Evolutionary conservation across 805 yeast species (phyloP).

Genomic region (Starmerella bombi): DNA sequence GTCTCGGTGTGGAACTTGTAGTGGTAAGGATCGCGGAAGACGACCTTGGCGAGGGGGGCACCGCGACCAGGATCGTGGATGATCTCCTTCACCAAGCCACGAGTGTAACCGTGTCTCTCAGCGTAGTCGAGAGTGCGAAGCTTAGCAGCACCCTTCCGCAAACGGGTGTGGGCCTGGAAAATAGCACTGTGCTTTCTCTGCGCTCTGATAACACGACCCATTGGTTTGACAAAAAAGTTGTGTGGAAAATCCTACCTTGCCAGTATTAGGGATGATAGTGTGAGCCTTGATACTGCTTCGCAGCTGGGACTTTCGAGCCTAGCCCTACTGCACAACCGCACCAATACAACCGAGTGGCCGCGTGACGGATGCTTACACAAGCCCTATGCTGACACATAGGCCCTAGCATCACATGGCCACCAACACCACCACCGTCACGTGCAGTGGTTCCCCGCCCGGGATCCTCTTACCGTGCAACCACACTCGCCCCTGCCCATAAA

Average conservation of each 20-base stretch:
- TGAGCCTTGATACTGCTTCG: slow-evolving; percentile 5
- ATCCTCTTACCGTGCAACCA: too few species aligned
- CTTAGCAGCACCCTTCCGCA: slow-evolving; percentile 99
- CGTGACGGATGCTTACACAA: too few species aligned
- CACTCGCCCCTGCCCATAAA: too few species aligned
- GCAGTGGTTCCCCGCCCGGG: too few species aligned
- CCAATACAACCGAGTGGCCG: too few species aligned
- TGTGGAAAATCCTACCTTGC: slow-evolving; percentile 12
- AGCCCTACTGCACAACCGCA: too few species aligned
- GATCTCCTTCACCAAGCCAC: slow-evolving; percentile 98
- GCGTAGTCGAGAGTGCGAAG: slow-evolving; percentile 97
- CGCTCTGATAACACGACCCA: slow-evolving; percentile 80
- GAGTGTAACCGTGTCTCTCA: slow-evolving; percentile 99
- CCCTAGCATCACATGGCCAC: too few species aligned
- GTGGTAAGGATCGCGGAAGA: slow-evolving; percentile 98
- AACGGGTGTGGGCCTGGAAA: slow-evolving; percentile 99
- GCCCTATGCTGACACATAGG: too few species aligned
- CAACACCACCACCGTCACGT: too few species aligned
- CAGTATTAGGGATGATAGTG: too few species aligned
- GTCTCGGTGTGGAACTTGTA: slow-evolving; percentile 96
- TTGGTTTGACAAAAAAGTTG: slow-evolving; percentile 16
- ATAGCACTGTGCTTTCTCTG: slow-evolving; percentile 98
- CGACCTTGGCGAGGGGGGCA: slow-evolving; percentile 99
- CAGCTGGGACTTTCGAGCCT: slow-evolving; percentile 6
- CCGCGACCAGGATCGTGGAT: slow-evolving; percentile 99